Base-by-base conservation (phyloP, 768 basidiomycete genomes). In the Lyophyllum decastes region DNA sequence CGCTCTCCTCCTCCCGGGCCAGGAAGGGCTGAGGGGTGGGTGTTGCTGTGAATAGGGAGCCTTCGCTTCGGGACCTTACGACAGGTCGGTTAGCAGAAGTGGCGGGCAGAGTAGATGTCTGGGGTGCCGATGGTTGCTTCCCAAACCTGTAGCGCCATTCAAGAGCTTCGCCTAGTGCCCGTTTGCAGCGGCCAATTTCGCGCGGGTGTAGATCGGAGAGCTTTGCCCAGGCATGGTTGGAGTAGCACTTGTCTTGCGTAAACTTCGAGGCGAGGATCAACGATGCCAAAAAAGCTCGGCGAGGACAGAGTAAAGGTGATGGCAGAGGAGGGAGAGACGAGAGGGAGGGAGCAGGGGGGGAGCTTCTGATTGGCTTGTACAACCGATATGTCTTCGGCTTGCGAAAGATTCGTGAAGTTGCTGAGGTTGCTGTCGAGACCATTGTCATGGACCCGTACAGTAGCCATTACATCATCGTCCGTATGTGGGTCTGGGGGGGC, bases 121-220 rank as follows among this genome's bases (percentile, higher is more conserved):
- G 56, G 33, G 67, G 45, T 22, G 69, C 40, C 14, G 63, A 52
- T 46, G 80, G 65, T 55, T 78, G 74, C 73, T 93, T 93, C 55
- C 92, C 92, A 40, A 95, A 91, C 92, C 93, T 94, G 22, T 95
- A 84, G n/a, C 91, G 83, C 92, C 92, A 96, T 59, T 88, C 87
- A 19, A 96, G 82, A 9, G 92, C 88, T 68, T 87, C 86, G 22
- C 94, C 91, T 41, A 98, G 83, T 0, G 90, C 91, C 22, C 91
- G 85, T 72, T 98, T 95, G 67, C 93, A 95, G 17, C 86, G 83
- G 38, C 92, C 87, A 51, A 98, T 90, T 76, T 98, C 95, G 41
- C 86, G 76, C 4, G 92, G 86, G 0, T 88, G 85, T 2, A 98
- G 80, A 17, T 94, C 94, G n/a, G 90, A 91, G 6, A 98, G 82